Percentiles rank a stretch among this genome's conserved stretches.
Conservation (phyloP, 352 stramenopile species). For the Phytophthora macrochlamydospora region DNA sequence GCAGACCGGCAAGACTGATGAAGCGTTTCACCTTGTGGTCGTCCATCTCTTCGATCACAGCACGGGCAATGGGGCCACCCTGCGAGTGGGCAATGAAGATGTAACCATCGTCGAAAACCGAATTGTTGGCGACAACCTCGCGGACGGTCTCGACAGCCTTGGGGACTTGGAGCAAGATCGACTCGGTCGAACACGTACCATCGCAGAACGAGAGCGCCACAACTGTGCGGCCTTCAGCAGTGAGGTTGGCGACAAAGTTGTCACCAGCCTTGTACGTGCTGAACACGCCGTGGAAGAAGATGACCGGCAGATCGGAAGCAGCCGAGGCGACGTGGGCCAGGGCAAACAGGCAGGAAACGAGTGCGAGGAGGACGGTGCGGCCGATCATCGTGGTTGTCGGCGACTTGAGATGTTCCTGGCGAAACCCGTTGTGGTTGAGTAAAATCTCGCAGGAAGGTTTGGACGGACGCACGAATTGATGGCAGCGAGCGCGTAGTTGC, state of each 20-base stretch:
- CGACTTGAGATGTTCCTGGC: conserved; percentile 11
- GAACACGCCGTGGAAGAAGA: conserved; percentile 47
- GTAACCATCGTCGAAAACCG: conserved; percentile 41
- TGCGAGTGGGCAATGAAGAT: conserved; percentile 50
- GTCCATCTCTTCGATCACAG: conserved; percentile 51
- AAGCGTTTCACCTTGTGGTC: conserved; percentile 45
- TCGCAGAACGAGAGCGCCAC: conserved; percentile 37
- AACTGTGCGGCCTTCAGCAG: conserved; percentile 26
- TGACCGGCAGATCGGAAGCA: conserved; percentile 26
- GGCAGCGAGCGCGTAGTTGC: conserved; percentile 10
- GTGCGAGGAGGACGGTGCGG: conserved; percentile 13
- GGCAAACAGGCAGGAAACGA: conserved; percentile 12
- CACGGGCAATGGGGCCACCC: conserved; percentile 36
- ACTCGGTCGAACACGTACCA: conserved; percentile 20
- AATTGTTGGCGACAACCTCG: conserved; percentile 25
- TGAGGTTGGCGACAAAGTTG: conserved; percentile 32
- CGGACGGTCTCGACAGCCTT: conserved; percentile 37
- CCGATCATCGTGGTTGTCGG: conserved; percentile 8
- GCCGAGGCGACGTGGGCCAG: conserved; percentile 4
- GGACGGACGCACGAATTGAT: conserved; percentile 13
- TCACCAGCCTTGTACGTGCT: conserved; percentile 15
- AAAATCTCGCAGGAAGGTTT: background rate
- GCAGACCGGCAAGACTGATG: conserved; percentile 43
- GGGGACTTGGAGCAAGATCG: conserved; percentile 28
- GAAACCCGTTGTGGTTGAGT: conserved; percentile 23